Conservation (phyloP, 1,284 basidiomycete species). For the Sanghuangporus weigelae region DNA sequence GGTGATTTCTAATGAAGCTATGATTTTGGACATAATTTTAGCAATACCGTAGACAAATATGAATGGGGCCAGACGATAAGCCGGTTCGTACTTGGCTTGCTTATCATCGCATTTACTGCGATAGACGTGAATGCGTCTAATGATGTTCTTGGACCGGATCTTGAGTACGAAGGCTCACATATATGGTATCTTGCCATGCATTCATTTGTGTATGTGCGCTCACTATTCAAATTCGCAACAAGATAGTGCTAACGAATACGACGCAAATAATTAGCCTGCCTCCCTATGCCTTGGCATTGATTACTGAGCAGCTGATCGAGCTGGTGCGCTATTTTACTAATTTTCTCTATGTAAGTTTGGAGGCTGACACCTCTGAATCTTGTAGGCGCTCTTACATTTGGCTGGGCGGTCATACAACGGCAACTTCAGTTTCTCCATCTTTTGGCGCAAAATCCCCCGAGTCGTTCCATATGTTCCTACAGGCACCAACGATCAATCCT, state of each 20-base stretch:
- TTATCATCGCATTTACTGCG: constrained; percentile 10
- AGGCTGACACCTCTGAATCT: neutral
- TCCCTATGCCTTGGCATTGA: constrained; percentile 8
- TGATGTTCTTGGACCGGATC: constrained; percentile 3
- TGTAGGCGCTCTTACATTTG: constrained; percentile 5
- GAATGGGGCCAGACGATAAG: constrained; percentile 18
- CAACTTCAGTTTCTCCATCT: neutral
- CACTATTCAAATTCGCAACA: neutral
- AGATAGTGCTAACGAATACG: neutral
- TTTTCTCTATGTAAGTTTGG: neutral
- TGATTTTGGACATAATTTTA: neutral
- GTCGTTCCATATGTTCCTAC: neutral
- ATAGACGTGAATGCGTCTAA: constrained; percentile 8
- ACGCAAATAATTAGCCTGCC: constrained; percentile 1
- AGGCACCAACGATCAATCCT: neutral
- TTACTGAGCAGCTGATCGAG: constrained; percentile 11
- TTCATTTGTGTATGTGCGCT: constrained; percentile 10
- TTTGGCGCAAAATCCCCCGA: neutral
- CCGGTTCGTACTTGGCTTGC: constrained; percentile 8
- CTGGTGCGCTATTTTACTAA: neutral
- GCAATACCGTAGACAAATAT: constrained; percentile 8
- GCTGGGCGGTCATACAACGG: constrained; percentile 13
- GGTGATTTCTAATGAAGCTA: neutral
- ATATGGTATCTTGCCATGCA: constrained; percentile 16
- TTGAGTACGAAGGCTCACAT: constrained; percentile 10